These are phyloP conservation scores for Mayamaea pseudoterrestris DNA, from an alignment of 108 stramenopile genomes.

Conservation along the genomic window DNA sequence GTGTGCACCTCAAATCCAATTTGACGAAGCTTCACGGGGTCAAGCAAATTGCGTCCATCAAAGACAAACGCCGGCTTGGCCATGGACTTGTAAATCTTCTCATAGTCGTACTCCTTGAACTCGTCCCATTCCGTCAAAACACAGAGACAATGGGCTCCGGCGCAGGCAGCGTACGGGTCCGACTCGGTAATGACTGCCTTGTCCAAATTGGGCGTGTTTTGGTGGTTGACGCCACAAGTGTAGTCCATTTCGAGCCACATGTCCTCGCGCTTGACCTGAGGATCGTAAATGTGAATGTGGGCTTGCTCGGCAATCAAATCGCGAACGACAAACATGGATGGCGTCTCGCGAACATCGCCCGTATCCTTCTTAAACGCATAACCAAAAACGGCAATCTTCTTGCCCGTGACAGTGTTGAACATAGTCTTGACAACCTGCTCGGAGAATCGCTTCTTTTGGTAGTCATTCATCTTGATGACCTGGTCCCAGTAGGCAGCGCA, in stretches of 20 bases:
- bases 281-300: constrained; percentile 91
- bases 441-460: constrained; percentile 98
- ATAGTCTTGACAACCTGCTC: constrained; percentile 89
- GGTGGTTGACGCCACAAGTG: constrained; percentile 83
- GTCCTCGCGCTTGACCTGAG: constrained; percentile 92
- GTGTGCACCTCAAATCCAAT: constrained; percentile 98
- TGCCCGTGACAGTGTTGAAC: constrained; percentile 99
- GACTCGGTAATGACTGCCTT: constrained; percentile 66
- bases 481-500: constrained; percentile 99
- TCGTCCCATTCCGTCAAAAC: constrained; percentile 99
- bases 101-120: constrained; percentile 93
- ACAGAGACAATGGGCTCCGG: constrained; percentile 94
- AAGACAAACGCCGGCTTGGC: constrained; percentile 98
- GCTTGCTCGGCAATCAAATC: constrained; percentile 93
- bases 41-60: constrained; percentile 93
- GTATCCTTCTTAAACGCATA: constrained; percentile 99
- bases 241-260: constrained; percentile 98
- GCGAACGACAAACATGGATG: constrained; percentile 93
- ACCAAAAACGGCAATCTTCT: constrained; percentile 96
- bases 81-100: constrained; percentile 88
- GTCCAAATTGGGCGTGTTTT: constrained; percentile 69
- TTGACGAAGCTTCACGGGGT: constrained; percentile 78
- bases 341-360: constrained; percentile 98
- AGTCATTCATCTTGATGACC: constrained; percentile 98
- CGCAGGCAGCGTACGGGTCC: constrained; percentile 83